Percentiles rank a stretch among this genome's conserved stretches.
Evolutionary conservation across 2,329 filamentous ascomycete genomes (phyloP).

Genomic region (Akanthomyces uredinophilus): DNA sequence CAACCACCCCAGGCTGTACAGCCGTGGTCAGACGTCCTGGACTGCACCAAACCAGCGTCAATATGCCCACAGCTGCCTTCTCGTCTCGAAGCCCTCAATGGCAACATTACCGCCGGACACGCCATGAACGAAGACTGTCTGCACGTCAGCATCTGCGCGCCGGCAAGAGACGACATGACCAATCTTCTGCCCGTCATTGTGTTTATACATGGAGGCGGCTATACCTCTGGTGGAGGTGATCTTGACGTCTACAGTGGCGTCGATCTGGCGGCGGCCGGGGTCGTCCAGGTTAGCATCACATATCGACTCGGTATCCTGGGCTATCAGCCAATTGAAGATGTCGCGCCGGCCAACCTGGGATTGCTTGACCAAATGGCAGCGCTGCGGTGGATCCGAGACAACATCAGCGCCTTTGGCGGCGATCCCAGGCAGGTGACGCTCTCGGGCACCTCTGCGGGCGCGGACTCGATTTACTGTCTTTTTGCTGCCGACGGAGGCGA

Average conservation of each 20-base stretch:
- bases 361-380: slow-evolving; percentile 55
- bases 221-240: slow-evolving; percentile 16
- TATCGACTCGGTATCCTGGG: slow-evolving; percentile 32
- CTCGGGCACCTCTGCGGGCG: slow-evolving; percentile 54
- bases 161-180: not conserved
- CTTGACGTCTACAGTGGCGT: slow-evolving; percentile 16
- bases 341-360: slow-evolving; percentile 45
- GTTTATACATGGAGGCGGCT: slow-evolving; percentile 23
- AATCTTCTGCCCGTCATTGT: slow-evolving; percentile 24
- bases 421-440: slow-evolving; percentile 59
- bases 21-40: slow-evolving; percentile 10
- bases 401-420: slow-evolving; percentile 60
- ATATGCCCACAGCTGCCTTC: slow-evolving; percentile 19
- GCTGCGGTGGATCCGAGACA: slow-evolving; percentile 57
- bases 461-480: slow-evolving; percentile 40
- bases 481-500: slow-evolving; percentile 13
- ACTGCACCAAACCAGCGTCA: slow-evolving; percentile 16
- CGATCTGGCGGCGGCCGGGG: slow-evolving; percentile 12
- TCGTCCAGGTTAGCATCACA: slow-evolving; percentile 33
- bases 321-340: slow-evolving; percentile 20
- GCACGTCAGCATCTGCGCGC: slow-evolving; percentile 16
- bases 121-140: slow-evolving; percentile 18
- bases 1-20: slow-evolving; percentile 8
- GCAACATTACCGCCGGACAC: slow-evolving; percentile 11
- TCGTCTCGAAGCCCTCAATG: slow-evolving; percentile 15